Conservation (phyloP, 169 alveolate genomes). For the Plasmodium blacklocki region DNA sequence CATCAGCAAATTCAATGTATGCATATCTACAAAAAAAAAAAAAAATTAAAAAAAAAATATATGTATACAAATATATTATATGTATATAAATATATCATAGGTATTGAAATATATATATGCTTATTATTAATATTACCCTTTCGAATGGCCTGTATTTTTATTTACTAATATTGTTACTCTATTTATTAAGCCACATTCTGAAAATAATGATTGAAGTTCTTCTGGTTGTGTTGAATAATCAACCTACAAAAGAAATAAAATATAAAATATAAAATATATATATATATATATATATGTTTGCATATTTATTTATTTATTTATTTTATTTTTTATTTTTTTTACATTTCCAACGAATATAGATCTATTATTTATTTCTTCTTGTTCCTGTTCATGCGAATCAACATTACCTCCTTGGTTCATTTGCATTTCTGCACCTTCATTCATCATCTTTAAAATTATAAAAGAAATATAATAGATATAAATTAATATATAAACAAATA, state of each 20-base stretch:
- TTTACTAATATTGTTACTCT: constrained; percentile 94
- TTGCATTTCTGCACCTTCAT: constrained; percentile 75
- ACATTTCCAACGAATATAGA: constrained; percentile 88
- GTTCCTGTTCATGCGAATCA: constrained; percentile 73
- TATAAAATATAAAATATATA: background rate
- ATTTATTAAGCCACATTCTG: constrained; percentile 92
- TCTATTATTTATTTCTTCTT: constrained; percentile 86
- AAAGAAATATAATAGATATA: background rate
- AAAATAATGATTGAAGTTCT: constrained; percentile 92
- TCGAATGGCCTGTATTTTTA: constrained; percentile 93
- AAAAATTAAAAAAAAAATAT: background rate
- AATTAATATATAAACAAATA: background rate
- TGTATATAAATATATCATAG: background rate
- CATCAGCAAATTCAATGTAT: constrained; percentile 92
- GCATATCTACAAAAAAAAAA: constrained; percentile 85
- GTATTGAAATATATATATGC: background rate
- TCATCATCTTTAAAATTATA: constrained; percentile 54
- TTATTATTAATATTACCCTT: constrained; percentile 82
- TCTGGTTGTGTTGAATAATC: constrained; percentile 94
- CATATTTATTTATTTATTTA: background rate
- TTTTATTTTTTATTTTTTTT: constrained; percentile 5
- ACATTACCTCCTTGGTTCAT: constrained; percentile 47
- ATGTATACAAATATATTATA: background rate
- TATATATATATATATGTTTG: background rate
- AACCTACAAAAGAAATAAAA: constrained; percentile 82